phyloP scores from a whole-genome alignment of 208 protist genomes.

The Crithidia acanthocephali region DNA sequence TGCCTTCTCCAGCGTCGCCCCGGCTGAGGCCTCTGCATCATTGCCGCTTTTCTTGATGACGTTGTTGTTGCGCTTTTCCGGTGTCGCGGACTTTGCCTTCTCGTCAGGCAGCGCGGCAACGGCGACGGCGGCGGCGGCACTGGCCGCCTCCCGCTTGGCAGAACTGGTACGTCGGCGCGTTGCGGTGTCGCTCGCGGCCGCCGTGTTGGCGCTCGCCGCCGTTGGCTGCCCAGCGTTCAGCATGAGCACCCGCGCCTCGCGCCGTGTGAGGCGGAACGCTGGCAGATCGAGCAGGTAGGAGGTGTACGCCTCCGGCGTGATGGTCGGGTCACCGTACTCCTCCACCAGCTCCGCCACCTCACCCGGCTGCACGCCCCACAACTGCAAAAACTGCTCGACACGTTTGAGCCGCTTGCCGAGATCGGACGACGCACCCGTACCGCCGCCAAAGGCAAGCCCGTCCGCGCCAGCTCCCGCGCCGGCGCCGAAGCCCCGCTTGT shows the following conservation, averaged over 20 bases:
- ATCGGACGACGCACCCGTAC: slow-evolving; percentile 26
- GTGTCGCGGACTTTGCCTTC: background rate
- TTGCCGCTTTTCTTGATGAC: background rate
- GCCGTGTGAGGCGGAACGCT: slow-evolving; percentile 63
- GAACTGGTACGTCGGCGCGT: slow-evolving; percentile 25
- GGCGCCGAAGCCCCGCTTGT: slow-evolving; percentile 26
- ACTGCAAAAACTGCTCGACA: slow-evolving; percentile 71
- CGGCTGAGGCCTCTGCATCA: slow-evolving; percentile 5
- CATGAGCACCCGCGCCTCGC: slow-evolving; percentile 52
- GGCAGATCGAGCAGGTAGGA: slow-evolving; percentile 76
- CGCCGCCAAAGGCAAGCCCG: background rate
- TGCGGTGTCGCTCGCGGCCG: slow-evolving; percentile 25
- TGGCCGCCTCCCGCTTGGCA: background rate
- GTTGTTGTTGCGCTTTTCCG: background rate
- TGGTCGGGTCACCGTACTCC: slow-evolving; percentile 75
- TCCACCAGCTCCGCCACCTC: slow-evolving; percentile 73
- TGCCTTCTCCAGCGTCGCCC: slow-evolving; percentile 36
- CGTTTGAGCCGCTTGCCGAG: slow-evolving; percentile 50
- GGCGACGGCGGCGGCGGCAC: background rate
- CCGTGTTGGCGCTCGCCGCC: slow-evolving; percentile 7
- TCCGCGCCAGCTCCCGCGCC: slow-evolving; percentile 3
- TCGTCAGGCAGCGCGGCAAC: background rate
- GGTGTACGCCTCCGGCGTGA: slow-evolving; percentile 82
- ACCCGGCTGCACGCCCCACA: slow-evolving; percentile 71
- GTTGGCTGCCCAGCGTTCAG: slow-evolving; percentile 15